These are phyloP conservation scores for Antrodiella citrinella DNA, from an alignment of 768 basidiomycete species.

Conservation along the genomic window DNA sequence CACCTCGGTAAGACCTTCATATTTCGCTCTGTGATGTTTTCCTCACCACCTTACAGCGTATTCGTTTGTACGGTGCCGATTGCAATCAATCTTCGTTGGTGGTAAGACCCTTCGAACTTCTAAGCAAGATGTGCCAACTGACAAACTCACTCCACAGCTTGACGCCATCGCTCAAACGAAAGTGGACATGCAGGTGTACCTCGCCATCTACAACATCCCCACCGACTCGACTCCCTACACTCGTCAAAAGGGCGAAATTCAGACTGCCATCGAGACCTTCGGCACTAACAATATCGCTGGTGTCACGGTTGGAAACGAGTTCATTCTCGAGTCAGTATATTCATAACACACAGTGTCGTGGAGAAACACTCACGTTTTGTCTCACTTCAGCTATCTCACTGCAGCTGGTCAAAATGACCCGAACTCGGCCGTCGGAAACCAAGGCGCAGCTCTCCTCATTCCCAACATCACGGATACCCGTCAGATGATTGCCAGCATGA, in stretches of 20 bases:
- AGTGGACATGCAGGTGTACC: conserved; percentile 73
- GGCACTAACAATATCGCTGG: conserved; percentile 72
- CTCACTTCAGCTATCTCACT: conserved; percentile 44
- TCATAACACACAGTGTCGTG: neutral
- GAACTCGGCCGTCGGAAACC: conserved; percentile 50
- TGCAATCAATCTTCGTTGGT: conserved; percentile 78
- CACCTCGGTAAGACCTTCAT: conserved; percentile 39
- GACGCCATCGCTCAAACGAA: conserved; percentile 89
- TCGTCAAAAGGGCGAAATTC: conserved; percentile 63
- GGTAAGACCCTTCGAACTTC: conserved; percentile 28
- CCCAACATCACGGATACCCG: conserved; percentile 61
- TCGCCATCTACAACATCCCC: conserved; percentile 60
- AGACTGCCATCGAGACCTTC: conserved; percentile 64
- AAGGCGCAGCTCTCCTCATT: conserved; percentile 57
- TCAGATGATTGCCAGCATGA: conserved; percentile 44
- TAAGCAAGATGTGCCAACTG: neutral
- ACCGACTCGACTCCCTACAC: conserved; percentile 65
- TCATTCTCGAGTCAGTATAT: conserved; percentile 60
- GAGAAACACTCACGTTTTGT: conserved; percentile 1
- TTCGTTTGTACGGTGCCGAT: conserved; percentile 83
- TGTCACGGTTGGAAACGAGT: conserved; percentile 89
- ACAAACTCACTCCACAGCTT: conserved; percentile 32
- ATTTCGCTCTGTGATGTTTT: neutral
- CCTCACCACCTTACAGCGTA: conserved; percentile 28
- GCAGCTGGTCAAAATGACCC: conserved; percentile 39